These are phyloP conservation scores for Prunus mira DNA, from an alignment of 306 rosid species.

Conservation along the genomic window DNA sequence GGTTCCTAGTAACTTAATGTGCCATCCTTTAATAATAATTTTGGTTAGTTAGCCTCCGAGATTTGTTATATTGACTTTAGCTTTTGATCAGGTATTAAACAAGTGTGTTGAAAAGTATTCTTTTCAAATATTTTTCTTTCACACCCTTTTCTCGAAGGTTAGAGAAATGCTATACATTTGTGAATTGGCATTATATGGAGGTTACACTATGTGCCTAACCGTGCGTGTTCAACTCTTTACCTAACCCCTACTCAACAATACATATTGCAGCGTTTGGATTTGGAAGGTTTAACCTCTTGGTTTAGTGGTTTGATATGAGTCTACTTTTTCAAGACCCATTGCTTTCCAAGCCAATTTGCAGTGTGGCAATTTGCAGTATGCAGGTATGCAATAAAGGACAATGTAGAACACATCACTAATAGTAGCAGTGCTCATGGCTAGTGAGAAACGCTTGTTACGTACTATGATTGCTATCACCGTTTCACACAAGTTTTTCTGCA, in stretches of 20 bases:
- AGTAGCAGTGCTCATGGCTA: too few species aligned
- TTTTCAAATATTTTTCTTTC: neutral
- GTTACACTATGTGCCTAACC: neutral
- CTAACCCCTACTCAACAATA: neutral
- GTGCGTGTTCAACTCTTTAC: neutral
- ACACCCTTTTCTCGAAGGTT: neutral
- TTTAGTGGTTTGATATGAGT: neutral
- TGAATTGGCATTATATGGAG: neutral
- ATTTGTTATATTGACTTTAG: neutral
- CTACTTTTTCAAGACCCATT: too few species aligned
- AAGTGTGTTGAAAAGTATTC: neutral
- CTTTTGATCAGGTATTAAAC: neutral
- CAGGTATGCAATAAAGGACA: neutral
- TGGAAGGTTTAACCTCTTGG: neutral
- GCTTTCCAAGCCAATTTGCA: neutral
- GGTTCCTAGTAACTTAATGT: neutral
- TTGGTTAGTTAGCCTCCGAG: constrained; percentile 1
- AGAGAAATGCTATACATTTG: neutral
- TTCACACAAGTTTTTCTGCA: too few species aligned
- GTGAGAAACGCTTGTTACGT: too few species aligned
- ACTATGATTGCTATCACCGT: too few species aligned
- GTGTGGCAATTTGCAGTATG: neutral
- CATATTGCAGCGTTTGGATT: neutral
- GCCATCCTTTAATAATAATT: neutral
- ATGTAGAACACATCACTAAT: neutral